Percentiles rank a stretch among this genome's conserved stretches.
Conservation (phyloP, 768 basidiomycete genomes). For the Gautieria morchelliformis region DNA sequence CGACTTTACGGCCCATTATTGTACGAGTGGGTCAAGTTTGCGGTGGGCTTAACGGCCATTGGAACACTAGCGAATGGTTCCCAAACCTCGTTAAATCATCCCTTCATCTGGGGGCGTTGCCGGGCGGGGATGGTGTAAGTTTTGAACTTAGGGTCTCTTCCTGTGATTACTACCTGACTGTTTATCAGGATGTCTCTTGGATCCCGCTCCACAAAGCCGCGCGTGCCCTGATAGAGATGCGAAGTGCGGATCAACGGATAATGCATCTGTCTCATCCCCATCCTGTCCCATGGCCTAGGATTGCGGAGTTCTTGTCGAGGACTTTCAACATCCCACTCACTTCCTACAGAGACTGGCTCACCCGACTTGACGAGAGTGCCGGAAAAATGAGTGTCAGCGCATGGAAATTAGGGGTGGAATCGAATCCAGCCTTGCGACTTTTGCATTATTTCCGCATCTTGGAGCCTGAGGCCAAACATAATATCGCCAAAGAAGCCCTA, state of each 20-base stretch:
- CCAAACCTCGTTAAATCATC: constrained; percentile 29
- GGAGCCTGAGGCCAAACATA: constrained; percentile 7
- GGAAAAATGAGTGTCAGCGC: background rate
- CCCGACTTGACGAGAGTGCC: constrained; percentile 15
- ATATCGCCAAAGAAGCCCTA: constrained; percentile 1
- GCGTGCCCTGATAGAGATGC: constrained; percentile 17
- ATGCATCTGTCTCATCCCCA: constrained; percentile 33
- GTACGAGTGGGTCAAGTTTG: constrained; percentile 36
- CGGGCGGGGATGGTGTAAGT: constrained; percentile 22
- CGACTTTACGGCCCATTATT: constrained; percentile 22
- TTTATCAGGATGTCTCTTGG: constrained; percentile 15
- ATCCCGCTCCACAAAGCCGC: constrained; percentile 18
- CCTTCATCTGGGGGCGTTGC: constrained; percentile 24
- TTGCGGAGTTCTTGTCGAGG: constrained; percentile 19
- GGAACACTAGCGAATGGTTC: constrained; percentile 29
- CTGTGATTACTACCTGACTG: background rate
- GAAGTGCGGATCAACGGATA: constrained; percentile 8
- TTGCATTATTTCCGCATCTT: constrained; percentile 22
- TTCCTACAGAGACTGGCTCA: constrained; percentile 24
- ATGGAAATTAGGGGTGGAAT: background rate
- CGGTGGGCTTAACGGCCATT: constrained; percentile 29
- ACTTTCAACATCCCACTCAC: constrained; percentile 19
- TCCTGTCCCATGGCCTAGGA: constrained; percentile 22
- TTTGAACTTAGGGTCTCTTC: background rate
- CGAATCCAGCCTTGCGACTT: constrained; percentile 21